These are phyloP conservation scores for Phytophthora colocasiae DNA, from an alignment of 352 stramenopile species.

Conservation along the genomic window DNA sequence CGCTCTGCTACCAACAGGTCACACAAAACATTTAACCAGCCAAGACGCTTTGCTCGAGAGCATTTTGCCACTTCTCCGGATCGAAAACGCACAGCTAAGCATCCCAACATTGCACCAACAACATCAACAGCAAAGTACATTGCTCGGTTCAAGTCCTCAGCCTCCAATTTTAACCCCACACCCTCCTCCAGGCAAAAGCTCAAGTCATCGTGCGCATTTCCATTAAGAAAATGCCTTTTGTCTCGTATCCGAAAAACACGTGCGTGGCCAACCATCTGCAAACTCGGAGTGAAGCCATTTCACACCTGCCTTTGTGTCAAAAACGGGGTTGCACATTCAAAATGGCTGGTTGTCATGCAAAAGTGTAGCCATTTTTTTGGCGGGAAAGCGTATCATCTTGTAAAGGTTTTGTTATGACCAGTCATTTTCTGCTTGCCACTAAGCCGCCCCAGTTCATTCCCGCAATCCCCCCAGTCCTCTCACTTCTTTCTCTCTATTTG, in stretches of 20 bases:
- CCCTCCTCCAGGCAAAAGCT: conserved; percentile 8
- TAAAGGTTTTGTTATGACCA: conserved; percentile 36
- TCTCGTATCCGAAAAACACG: conserved; percentile 1
- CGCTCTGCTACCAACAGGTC: conserved; percentile 18
- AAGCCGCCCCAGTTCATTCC: conserved; percentile 28
- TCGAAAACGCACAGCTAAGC: conserved; percentile 22
- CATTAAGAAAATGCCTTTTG: conserved; percentile 4
- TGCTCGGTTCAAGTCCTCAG: background rate
- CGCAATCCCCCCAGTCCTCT: conserved; percentile 22
- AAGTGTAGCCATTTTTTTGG: conserved; percentile 32
- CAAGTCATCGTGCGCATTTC: conserved; percentile 12
- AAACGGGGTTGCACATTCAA: conserved; percentile 8
- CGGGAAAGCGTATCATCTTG: conserved; percentile 33
- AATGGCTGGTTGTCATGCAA: conserved; percentile 18
- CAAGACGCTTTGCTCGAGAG: conserved; percentile 32
- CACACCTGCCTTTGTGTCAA: conserved; percentile 8
- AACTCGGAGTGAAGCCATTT: conserved; percentile 39
- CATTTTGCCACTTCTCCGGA: conserved; percentile 30
- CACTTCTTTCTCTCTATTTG: conserved; percentile 1
- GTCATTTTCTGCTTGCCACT: conserved; percentile 35
- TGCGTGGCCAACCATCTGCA: conserved; percentile 3
- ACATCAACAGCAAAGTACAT: conserved; percentile 1
- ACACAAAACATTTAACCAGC: conserved; percentile 24
- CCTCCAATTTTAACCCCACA: conserved; percentile 9
- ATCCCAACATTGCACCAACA: conserved; percentile 15